Percentiles rank a stretch among this genome's conserved stretches.
These are phyloP conservation scores for Vanilla planifolia DNA, from an alignment of 106 monocot genomes.

Conservation along the genomic window DNA sequence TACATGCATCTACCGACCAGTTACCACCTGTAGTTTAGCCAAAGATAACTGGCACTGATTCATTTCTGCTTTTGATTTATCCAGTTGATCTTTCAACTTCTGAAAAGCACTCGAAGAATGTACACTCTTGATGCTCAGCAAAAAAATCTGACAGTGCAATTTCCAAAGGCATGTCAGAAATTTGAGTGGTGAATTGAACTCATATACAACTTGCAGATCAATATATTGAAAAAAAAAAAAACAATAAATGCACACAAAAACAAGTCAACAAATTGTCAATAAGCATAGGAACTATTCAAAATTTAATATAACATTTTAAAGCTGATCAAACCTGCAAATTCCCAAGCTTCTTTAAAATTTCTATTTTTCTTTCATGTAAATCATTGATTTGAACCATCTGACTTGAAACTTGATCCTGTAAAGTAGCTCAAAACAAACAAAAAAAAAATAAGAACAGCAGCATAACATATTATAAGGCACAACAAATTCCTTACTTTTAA, in stretches of 20 bases:
- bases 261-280: background rate
- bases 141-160: slow-evolving; percentile 46
- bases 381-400: slow-evolving; percentile 54
- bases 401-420: slow-evolving; percentile 68
- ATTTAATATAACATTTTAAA: slow-evolving; percentile 1
- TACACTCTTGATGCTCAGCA: slow-evolving; percentile 46
- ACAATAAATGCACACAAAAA: slow-evolving; percentile 2
- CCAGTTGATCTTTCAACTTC: slow-evolving; percentile 42
- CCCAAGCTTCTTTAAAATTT: slow-evolving; percentile 56
- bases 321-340: slow-evolving; percentile 47
- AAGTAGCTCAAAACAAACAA: slow-evolving; percentile 8
- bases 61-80: slow-evolving; percentile 63
- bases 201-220: no score
- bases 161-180: background rate
- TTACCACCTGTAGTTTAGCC: slow-evolving; percentile 94
- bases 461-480: background rate
- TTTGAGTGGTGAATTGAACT: background rate
- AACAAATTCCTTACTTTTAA: slow-evolving; percentile 36
- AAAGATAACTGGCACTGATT: slow-evolving; percentile 32
- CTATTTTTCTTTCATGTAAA: slow-evolving; percentile 63
- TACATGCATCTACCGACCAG: slow-evolving; percentile 34
- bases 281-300: background rate
- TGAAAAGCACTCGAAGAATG: slow-evolving; percentile 55
- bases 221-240: background rate
- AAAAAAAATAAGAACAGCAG: background rate